Base-by-base conservation (phyloP, 2,329 filamentous ascomycete genomes). In the Trichothecium sympodiale region DNA sequence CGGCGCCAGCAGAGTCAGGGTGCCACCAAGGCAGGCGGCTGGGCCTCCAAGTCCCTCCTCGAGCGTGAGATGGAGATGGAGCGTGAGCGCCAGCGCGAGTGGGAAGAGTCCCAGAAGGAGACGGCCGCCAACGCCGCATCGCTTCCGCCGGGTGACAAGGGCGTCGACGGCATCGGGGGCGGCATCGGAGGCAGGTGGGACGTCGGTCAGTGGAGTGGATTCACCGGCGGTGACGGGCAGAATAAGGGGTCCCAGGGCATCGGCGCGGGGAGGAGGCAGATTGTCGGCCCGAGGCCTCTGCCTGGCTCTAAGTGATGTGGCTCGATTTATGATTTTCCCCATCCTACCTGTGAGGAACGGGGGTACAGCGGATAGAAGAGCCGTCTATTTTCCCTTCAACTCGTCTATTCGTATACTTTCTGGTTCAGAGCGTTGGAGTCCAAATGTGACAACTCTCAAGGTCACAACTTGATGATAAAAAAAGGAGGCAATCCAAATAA, bases 31-130 rank as follows among this genome's bases (percentile, higher is more conserved):
- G 20, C 75, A 1, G 70, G 64, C 18, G 75, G 73, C 0, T 76
- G 70, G 71, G 76, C 76, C 1, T 69, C 69, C 43, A 83, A 80
- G 60, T 82, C 77, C 0, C 65, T 87, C 8, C 69, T 87, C 2
- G 83, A 87, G 58, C 74, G 80, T 18, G 83, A 88, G 57, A 86
- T 87, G 80, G 82, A 88, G 54, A 66, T 80, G 52, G 83, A 88
- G 56, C 68, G 83, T 8, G 74, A 85, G 60, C 67, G 82, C 12
- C 83, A 88, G 59, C 70, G 68, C 38, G 83, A 88, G 53, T 88
- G 84, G 84, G 83, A 91, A 54, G 75, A 83, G 42, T 65, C 75
- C 1, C 84, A 89, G 56, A 66, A 75, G 49, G 74, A 73, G 44
- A 72, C 75, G 14, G 71, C 74, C 16, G 20, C 20, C 20, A 25